Percentiles rank a stretch among this genome's conserved stretches.
Conservation (phyloP, 768 basidiomycete genomes). For the Cyclocybe aegerita region DNA sequence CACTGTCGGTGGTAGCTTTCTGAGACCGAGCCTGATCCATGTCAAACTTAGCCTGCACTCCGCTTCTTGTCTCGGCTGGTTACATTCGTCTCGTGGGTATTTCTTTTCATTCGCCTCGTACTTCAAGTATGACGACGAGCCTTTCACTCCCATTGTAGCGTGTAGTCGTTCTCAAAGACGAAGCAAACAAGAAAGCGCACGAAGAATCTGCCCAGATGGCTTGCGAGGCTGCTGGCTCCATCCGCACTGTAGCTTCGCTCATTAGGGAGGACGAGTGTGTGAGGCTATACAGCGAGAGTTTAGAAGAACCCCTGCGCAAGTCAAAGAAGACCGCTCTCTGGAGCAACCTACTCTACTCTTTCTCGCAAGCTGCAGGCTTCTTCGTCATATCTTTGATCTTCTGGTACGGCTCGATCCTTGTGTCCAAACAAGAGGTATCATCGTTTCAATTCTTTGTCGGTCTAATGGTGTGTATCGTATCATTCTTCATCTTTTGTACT, state of each 20-base stretch:
- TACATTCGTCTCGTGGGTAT: constrained; percentile 71
- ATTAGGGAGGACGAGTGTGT: constrained; percentile 82
- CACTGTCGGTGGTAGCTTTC: background rate
- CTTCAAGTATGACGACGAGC: too few relatives aligned
- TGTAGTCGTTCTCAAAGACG: constrained; percentile 85
- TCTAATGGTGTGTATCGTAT: too few relatives aligned
- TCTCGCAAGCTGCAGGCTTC: constrained; percentile 74
- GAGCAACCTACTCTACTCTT: constrained; percentile 62
- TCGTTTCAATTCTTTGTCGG: constrained; percentile 76
- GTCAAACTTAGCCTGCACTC: constrained; percentile 70
- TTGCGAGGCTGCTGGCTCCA: constrained; percentile 86
- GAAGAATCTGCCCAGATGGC: constrained; percentile 84
- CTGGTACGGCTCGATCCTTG: constrained; percentile 68
- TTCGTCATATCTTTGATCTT: constrained; percentile 80
- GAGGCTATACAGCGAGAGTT: constrained; percentile 57
- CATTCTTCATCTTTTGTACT: too few relatives aligned
- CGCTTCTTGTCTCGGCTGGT: constrained; percentile 64
- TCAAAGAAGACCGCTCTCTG: constrained; percentile 63
- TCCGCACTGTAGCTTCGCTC: constrained; percentile 84
- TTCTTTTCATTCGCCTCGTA: too few relatives aligned
- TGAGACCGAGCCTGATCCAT: too few relatives aligned
- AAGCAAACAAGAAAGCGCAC: constrained; percentile 75
- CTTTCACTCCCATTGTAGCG: constrained; percentile 36
- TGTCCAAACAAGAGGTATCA: constrained; percentile 48
- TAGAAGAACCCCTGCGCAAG: constrained; percentile 64